Conservation (phyloP, 441 rosid species). For the Adansonia madagascariensis region DNA sequence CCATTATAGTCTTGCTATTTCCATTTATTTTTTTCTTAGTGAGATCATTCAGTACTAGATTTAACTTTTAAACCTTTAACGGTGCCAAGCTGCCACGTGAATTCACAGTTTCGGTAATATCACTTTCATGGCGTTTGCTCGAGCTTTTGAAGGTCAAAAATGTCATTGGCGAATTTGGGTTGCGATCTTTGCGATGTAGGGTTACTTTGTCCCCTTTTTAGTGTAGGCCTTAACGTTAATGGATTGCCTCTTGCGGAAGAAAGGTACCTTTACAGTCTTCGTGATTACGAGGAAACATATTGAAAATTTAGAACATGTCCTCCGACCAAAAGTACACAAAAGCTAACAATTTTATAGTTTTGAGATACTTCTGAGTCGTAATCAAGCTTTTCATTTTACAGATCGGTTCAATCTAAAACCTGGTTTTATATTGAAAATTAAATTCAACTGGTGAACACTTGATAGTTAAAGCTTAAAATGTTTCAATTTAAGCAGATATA, state of each 20-base stretch:
- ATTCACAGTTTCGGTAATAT: constrained; percentile 11
- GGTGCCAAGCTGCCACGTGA: constrained; percentile 40
- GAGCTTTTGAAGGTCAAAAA: background rate
- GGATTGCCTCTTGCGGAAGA: constrained; percentile 17
- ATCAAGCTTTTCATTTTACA: background rate
- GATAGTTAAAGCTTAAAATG: background rate
- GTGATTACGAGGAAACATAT: background rate
- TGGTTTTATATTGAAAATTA: background rate
- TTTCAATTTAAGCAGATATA: background rate
- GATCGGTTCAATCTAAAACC: background rate
- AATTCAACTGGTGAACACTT: background rate
- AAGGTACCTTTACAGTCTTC: background rate
- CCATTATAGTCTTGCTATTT: background rate
- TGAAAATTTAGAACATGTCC: background rate
- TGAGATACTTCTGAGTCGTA: background rate
- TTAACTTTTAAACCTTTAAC: background rate
- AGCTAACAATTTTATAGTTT: background rate
- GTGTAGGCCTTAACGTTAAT: background rate
- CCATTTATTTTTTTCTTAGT: background rate
- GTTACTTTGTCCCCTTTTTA: background rate
- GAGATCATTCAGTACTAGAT: background rate
- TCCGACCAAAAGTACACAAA: background rate
- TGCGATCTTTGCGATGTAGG: background rate
- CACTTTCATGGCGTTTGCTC: background rate
- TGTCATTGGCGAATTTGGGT: background rate